Base-by-base conservation (phyloP, 768 basidiomycete species). In the Naganishia randhawae region DNA sequence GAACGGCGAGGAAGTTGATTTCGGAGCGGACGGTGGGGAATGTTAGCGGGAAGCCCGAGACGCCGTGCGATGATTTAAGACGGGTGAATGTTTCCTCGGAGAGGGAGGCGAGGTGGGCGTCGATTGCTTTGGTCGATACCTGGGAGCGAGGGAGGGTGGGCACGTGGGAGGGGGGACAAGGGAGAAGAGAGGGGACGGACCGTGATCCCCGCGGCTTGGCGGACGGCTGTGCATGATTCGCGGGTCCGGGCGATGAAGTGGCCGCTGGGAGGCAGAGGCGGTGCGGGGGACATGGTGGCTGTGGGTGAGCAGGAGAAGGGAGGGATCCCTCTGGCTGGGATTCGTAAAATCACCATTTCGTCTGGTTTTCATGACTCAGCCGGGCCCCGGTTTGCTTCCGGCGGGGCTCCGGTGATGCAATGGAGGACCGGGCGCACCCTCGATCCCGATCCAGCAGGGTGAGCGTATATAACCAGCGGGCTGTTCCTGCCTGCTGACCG, bases 1-100 rank as follows among this genome's bases (percentile, higher is more conserved):
- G 85, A 9, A 90, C 79, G 51, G 87, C 86, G n/a, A 93, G 81
- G 32, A 93, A 82, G 77, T 92, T 93, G 68, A 95, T 82, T 80
- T 95, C 92, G 50, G 88, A 85, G 5, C 86, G 80, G 22, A 83
- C 79, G 0, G 88, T 88, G 41, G 88, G 82, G 73, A 93, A 95
- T 2, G 87, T 87, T 61, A 95, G 84, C 1, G 92, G 92, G 67
- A 94, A 82, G 7, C 85, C 82, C 10, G 50, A 65, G 57, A 91
- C 82, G 32, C 90, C 90, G 79, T 92, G 89, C 2, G 9, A 11
- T 0, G 51, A 27, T 50, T 67, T 67, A 3, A 67, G 54, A 25
- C 66, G 66, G 53, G 32, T 35, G 42, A 67, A 67, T 27, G 48
- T 51, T 5, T 19, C 11, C 10, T 19, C 39, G n/a, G 37, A 17